phyloP scores from a whole-genome alignment of 345 rosid species.

The rapeseed (Brassica napus) region Da-Ae NC_063439.1:17508501-17509000 shows the following conservation, averaged over 20 bases:
- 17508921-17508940: not conserved
- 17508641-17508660: constrained; percentile 63
- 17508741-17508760: not conserved
- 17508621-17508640: constrained; percentile 31
- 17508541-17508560: constrained; percentile 72
- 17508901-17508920: constrained; percentile 20
- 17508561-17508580: constrained; percentile 49
- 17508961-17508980: not conserved
- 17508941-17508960: not conserved
- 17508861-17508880: constrained; percentile 21
- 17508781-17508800: constrained; percentile 21
- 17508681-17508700: constrained; percentile 69
- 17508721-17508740: not conserved
- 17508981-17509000: not conserved
- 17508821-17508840: not conserved
- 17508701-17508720: not conserved
- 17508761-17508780: not conserved
- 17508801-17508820: not conserved
- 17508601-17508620: constrained; percentile 20
- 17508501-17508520: not conserved
- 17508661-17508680: constrained; percentile 56
- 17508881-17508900: constrained; percentile 3
- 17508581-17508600: constrained; percentile 74
- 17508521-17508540: constrained; percentile 38
- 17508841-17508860: constrained; percentile 9